A percentile compares a stretch with the other conserved stretches of the same genome.
Conservation (phyloP, 2,329 filamentous ascomycete genomes). For the Aureobasidium sp. region DNA sequence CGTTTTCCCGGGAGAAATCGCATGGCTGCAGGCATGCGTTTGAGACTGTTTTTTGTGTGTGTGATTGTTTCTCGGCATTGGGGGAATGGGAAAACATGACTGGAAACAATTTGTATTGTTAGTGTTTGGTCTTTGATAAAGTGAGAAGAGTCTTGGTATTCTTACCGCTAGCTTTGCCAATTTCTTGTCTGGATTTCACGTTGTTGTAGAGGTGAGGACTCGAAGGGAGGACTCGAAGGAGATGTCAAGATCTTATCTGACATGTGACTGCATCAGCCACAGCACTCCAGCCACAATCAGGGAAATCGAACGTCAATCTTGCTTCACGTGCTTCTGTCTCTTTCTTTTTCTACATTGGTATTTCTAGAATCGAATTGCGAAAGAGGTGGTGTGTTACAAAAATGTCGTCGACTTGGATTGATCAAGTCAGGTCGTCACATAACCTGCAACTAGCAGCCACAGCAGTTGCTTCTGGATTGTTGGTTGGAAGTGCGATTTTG, state of each 20-base stretch:
- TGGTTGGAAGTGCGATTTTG: slow-evolving; percentile 46
- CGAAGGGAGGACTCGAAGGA: neutral
- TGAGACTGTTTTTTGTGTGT: slow-evolving; percentile 7
- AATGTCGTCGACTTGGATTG: slow-evolving; percentile 43
- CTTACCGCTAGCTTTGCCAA: neutral
- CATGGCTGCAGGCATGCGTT: slow-evolving; percentile 2
- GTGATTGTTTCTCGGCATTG: slow-evolving; percentile 16
- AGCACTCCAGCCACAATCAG: slow-evolving; percentile 10
- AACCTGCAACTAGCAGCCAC: slow-evolving; percentile 60
- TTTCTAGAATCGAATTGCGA: neutral
- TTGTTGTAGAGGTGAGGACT: neutral
- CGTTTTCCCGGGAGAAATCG: neutral
- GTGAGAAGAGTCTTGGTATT: neutral
- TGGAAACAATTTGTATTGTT: neutral
- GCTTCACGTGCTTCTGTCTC: slow-evolving; percentile 5
- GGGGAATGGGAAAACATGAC: neutral
- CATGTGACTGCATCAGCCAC: slow-evolving; percentile 5
- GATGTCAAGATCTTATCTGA: neutral
- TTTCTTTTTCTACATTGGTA: neutral
- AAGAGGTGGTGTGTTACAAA: neutral
- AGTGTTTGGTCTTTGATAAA: neutral
- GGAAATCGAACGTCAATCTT: neutral
- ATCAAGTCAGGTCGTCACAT: slow-evolving; percentile 37
- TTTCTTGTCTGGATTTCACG: neutral
- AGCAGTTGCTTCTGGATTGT: slow-evolving; percentile 48